A percentile compares a stretch with the other conserved stretches of the same genome.
These are phyloP conservation scores for Sugiyamaella grinbergsii DNA, from an alignment of 1,139 yeast species.

Conservation along the genomic window DNA sequence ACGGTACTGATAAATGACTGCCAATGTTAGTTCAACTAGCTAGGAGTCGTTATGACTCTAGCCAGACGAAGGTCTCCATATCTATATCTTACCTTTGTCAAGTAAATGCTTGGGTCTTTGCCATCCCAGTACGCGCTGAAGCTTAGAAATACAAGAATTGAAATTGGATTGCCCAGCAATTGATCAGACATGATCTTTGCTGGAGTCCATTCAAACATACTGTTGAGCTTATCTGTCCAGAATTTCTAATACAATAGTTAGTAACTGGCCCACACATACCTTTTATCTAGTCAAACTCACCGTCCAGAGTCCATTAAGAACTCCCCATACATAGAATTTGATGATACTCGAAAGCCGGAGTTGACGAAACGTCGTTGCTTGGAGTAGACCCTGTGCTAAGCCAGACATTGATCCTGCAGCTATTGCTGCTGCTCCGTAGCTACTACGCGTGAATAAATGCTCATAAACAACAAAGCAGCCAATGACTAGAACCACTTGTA, in stretches of 20 bases:
- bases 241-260: constrained; percentile 32
- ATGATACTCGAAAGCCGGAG: constrained; percentile 31
- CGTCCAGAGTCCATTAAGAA: constrained; percentile 43
- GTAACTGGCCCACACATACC: background rate
- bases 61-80: background rate
- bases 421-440: constrained; percentile 42
- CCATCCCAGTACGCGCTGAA: constrained; percentile 45
- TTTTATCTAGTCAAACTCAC: constrained; percentile 25
- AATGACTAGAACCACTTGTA: constrained; percentile 24
- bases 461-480: constrained; percentile 31
- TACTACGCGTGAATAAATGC: constrained; percentile 31
- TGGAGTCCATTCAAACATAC: constrained; percentile 29
- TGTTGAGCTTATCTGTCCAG: constrained; percentile 42
- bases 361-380: constrained; percentile 31
- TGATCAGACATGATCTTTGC: constrained; percentile 41
- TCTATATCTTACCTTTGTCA: constrained; percentile 32
- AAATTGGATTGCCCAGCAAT: constrained; percentile 41
- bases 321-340: constrained; percentile 46
- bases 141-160: constrained; percentile 39
- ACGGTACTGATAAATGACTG: constrained; percentile 36
- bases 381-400: constrained; percentile 41
- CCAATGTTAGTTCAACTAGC: background rate
- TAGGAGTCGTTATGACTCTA: too few species aligned
- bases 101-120: constrained; percentile 38
- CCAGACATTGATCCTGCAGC: constrained; percentile 42